phyloP scores from a whole-genome alignment of 192 early-diverging fungal species.

The Coemansia sp. region DNA sequence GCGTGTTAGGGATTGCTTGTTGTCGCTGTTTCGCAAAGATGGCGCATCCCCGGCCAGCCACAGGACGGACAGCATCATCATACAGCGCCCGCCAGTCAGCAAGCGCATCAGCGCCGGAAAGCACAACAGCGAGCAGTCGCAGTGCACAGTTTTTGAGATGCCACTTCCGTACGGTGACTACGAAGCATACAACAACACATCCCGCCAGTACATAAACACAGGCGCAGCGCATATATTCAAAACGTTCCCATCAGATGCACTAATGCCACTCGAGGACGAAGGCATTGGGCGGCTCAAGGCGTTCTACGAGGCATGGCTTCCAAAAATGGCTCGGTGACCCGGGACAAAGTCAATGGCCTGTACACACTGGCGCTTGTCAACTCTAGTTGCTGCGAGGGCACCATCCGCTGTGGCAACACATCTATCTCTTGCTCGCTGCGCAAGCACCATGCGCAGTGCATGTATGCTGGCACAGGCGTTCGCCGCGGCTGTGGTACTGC shows the following conservation, averaged over 20 bases:
- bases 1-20: constrained; percentile 17
- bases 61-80: not conserved
- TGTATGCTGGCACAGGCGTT: constrained; percentile 39
- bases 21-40: constrained; percentile 26
- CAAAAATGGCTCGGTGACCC: constrained; percentile 19
- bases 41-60: not conserved
- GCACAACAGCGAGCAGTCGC: not conserved
- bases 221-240: constrained; percentile 28
- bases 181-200: constrained; percentile 22
- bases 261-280: constrained; percentile 38
- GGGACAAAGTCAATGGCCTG: constrained; percentile 41
- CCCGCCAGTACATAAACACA: constrained; percentile 26
- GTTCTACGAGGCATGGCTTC: constrained; percentile 43
- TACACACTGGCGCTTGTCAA: constrained; percentile 27
- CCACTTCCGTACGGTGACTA: constrained; percentile 24
- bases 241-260: constrained; percentile 33
- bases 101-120: not conserved
- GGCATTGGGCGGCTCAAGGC: constrained; percentile 43
- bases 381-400: constrained; percentile 14
- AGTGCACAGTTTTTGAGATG: constrained; percentile 10
- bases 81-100: not conserved
- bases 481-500: constrained; percentile 13
- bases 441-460: constrained; percentile 38
- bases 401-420: constrained; percentile 13
- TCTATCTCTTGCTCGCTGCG: not conserved